A percentile compares a stretch with the other conserved stretches of the same genome.
These are phyloP conservation scores for Senna tora DNA, from an alignment of 306 rosid species.

Conservation along the genomic window DNA sequence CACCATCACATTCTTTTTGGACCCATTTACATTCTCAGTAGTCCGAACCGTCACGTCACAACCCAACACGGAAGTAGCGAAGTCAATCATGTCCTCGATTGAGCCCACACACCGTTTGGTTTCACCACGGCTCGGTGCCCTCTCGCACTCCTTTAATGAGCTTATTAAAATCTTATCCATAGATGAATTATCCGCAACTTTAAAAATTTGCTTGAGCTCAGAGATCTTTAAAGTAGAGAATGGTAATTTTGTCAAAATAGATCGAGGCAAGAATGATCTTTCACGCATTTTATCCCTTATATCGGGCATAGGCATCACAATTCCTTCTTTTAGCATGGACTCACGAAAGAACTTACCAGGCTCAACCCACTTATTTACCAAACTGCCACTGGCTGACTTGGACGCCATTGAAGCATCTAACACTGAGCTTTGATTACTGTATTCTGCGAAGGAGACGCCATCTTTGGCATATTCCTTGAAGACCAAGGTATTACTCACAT, in stretches of 20 bases:
- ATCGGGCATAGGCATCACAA: constrained; percentile 79
- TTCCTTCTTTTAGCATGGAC: constrained; percentile 61
- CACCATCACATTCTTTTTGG: constrained; percentile 49
- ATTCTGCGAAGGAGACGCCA: constrained; percentile 43
- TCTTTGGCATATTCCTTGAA: constrained; percentile 68
- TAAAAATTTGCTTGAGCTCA: constrained; percentile 63
- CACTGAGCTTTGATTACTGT: constrained; percentile 44
- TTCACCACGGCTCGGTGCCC: constrained; percentile 73
- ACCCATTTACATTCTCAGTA: constrained; percentile 62
- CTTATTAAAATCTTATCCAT: constrained; percentile 59
- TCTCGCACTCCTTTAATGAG: constrained; percentile 66
- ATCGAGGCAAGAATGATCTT: constrained; percentile 84
- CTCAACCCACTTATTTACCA: constrained; percentile 67
- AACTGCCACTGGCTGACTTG: constrained; percentile 36
- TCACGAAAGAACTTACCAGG: constrained; percentile 90
- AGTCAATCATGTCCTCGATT: constrained; percentile 82
- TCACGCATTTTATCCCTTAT: constrained; percentile 69
- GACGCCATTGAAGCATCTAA: no score
- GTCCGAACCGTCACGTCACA: constrained; percentile 57
- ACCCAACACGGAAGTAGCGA: constrained; percentile 66
- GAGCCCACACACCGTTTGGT: constrained; percentile 80
- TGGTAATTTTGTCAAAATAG: constrained; percentile 62
- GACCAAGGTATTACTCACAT: constrained; percentile 35
- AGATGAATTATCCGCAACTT: constrained; percentile 61
- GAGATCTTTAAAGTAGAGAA: constrained; percentile 53